Conservation (phyloP, 768 basidiomycete species). For the Phanerochaete sordida region DNA sequence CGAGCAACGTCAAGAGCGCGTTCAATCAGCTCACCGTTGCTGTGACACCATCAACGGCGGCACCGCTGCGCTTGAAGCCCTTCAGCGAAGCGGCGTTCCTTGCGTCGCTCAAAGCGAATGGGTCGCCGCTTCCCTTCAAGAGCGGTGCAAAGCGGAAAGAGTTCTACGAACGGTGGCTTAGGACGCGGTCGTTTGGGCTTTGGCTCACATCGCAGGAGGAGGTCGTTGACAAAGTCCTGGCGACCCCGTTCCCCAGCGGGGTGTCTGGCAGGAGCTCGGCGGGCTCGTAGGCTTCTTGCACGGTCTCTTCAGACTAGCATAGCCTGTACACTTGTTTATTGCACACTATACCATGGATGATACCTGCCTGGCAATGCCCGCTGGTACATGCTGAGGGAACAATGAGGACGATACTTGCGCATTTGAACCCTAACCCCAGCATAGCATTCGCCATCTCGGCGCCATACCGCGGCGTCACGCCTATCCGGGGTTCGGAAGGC, state of each 20-base stretch:
- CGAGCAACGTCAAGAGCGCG: background rate
- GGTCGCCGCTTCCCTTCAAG: constrained; percentile 72
- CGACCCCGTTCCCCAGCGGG: background rate
- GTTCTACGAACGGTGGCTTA: constrained; percentile 77
- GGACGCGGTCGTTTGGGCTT: constrained; percentile 71
- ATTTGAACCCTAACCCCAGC: background rate
- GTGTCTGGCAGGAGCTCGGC: background rate
- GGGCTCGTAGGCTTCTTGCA: background rate
- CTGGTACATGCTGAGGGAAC: too few species aligned
- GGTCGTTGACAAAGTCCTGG: constrained; percentile 58
- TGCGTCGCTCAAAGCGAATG: constrained; percentile 65
- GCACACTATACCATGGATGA: too few species aligned
- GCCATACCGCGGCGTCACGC: constrained; percentile 4
- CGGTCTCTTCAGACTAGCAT: too few species aligned
- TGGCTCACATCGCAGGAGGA: constrained; percentile 80
- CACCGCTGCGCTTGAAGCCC: constrained; percentile 48
- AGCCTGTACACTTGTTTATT: too few species aligned
- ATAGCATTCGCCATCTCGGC: background rate
- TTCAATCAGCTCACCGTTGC: constrained; percentile 24
- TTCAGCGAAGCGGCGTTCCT: constrained; percentile 72
- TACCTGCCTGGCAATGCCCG: too few species aligned
- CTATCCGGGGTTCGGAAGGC: background rate
- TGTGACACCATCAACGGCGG: constrained; percentile 20
- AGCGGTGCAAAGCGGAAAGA: constrained; percentile 59
- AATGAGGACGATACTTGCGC: too few species aligned